A percentile compares a stretch with the other conserved stretches of the same genome.
Evolutionary conservation across 257 asterid species (phyloP).

Genomic region (Solanum etuberosum): DNA sequence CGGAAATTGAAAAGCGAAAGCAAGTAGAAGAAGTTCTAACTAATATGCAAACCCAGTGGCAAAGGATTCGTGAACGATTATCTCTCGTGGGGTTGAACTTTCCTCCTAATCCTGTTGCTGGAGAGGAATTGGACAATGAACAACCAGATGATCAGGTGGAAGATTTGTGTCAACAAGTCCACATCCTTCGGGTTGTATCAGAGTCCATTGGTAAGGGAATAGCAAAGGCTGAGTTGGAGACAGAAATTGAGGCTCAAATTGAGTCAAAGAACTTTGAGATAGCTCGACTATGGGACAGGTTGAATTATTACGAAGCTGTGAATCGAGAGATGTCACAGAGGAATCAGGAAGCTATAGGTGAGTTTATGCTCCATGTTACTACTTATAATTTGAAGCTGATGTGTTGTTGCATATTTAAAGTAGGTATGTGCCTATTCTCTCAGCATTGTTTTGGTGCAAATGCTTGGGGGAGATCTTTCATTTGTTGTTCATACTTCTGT

Average conservation of each 20-base stretch:
- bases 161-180: constrained; percentile 52
- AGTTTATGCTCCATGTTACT: constrained; percentile 12
- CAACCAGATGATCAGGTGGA: constrained; percentile 39
- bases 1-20: constrained; percentile 80
- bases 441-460: neutral
- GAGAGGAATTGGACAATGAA: constrained; percentile 28
- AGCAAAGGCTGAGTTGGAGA: constrained; percentile 83
- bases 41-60: constrained; percentile 54
- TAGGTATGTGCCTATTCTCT: neutral
- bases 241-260: constrained; percentile 76
- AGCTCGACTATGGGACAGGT: constrained; percentile 74
- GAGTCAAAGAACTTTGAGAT: constrained; percentile 69
- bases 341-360: constrained; percentile 91
- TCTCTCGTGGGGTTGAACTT: constrained; percentile 58
- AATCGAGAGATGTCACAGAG: constrained; percentile 96
- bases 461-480: neutral
- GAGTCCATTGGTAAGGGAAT: constrained; percentile 74
- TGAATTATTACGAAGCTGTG: constrained; percentile 84
- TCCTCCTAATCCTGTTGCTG: constrained; percentile 39
- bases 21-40: constrained; percentile 70
- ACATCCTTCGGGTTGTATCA: constrained; percentile 58
- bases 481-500: neutral
- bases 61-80: constrained; percentile 40
- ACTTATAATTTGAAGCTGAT: neutral
- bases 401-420: neutral